Conservation (phyloP, 1,139 yeast genomes). For the Yamadazyma aaseri region DNA sequence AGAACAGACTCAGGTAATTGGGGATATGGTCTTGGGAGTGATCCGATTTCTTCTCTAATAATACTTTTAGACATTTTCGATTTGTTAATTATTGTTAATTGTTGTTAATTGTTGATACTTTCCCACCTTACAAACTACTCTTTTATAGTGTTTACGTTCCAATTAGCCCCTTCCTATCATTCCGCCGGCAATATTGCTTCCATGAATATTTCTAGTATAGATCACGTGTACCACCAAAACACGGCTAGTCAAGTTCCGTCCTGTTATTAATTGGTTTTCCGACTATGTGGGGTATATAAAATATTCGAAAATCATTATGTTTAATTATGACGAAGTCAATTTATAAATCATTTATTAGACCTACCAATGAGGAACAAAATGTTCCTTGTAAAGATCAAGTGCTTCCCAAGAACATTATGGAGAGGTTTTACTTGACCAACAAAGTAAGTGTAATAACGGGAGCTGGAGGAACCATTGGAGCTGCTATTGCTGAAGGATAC, state of each 20-base stretch:
- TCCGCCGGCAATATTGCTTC: too few species aligned
- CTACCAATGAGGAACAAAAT: constrained; percentile 14
- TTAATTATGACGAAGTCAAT: not conserved
- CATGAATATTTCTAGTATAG: too few species aligned
- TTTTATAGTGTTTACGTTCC: too few species aligned
- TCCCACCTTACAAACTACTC: too few species aligned
- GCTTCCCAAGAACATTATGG: constrained; percentile 26
- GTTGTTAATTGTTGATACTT: too few species aligned
- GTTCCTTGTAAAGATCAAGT: constrained; percentile 22
- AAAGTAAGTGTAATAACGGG: constrained; percentile 80
- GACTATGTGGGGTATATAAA: too few species aligned
- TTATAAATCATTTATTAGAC: constrained; percentile 15
- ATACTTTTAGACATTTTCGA: constrained; percentile 5
- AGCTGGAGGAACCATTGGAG: constrained; percentile 79
- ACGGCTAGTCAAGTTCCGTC: too few species aligned
- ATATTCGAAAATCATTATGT: not conserved
- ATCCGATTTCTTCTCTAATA: constrained; percentile 8
- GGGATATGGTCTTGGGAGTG: constrained; percentile 7
- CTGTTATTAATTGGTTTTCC: too few species aligned
- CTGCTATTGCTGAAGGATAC: constrained; percentile 71
- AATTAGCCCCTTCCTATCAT: too few species aligned
- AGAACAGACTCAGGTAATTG: constrained; percentile 6
- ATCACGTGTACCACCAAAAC: too few species aligned
- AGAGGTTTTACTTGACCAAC: constrained; percentile 61
- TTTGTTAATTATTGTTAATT: too few species aligned